phyloP scores from a whole-genome alignment of 2,329 filamentous ascomycete species.

The Cryphonectria parasitica region DNA sequence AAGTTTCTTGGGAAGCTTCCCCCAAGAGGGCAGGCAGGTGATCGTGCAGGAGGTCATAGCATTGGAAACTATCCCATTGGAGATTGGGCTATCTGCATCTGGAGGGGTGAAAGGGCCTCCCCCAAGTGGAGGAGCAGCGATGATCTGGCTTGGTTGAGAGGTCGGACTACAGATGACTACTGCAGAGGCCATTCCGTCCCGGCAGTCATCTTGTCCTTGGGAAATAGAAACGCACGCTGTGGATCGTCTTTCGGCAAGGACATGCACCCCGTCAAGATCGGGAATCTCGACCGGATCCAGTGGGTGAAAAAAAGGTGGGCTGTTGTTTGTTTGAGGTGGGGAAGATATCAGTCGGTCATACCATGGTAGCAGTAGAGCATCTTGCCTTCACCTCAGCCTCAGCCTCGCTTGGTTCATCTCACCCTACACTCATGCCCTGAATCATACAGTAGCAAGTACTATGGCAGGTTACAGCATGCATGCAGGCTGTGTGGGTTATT shows the following conservation, averaged over 20 bases:
- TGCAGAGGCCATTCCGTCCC: background rate
- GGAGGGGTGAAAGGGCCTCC: background rate
- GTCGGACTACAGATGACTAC: background rate
- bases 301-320: background rate
- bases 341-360: background rate
- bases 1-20: background rate
- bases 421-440: slow-evolving; percentile 13
- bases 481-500: background rate
- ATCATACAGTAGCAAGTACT: background rate
- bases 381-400: slow-evolving; percentile 11
- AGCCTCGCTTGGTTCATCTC: slow-evolving; percentile 23
- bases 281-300: background rate
- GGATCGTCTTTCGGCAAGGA: background rate
- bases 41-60: background rate
- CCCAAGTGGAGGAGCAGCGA: no score
- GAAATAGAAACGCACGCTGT: background rate
- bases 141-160: background rate
- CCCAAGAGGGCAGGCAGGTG: slow-evolving; percentile 1
- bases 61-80: background rate
- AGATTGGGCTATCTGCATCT: background rate
- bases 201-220: background rate
- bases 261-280: slow-evolving; percentile 3
- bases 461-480: background rate
- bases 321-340: background rate
- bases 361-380: background rate